Base-by-base conservation (phyloP, 1,284 basidiomycete genomes). In the Trametes sp. region DNA sequence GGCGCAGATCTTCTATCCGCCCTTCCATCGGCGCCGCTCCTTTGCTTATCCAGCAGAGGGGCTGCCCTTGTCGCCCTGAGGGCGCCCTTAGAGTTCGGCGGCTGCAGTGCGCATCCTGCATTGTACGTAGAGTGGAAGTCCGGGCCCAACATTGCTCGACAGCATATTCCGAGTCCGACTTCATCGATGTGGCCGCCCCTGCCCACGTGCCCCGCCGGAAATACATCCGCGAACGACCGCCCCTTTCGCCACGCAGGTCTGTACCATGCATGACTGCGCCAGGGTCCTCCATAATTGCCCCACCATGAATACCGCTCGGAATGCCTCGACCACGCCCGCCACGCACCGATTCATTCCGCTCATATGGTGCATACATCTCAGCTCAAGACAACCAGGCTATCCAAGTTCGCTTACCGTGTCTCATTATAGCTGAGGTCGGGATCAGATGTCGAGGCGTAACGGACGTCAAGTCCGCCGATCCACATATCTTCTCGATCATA, bases 1-100 rank as follows among this genome's bases (percentile, higher is more conserved):
- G 58, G 45, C 42, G 52, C 9, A 31, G 55, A 56, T 52, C 52
- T 61, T 66, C 64, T 59, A 61, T 63, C 58, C 64, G 56, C 38
- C 61, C 26, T 63, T 63, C 65, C 49, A 66, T 63, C 65, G 53
- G 51, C 58, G 48, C 58, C 52, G 53, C 64, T n/a, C 36, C 24
- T 42, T 50, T 38, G 31, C 61, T 59, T 59, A 60, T 59, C 57
- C 64, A 44, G 51, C 54, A 57, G 21, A 45, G 24, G n/a, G 38
- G 38, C 13, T 57, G 33, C 26, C 57, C 38, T 24, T 46, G n/a
- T 14, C 21, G 31, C 51, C 44, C 51, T 29, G 26, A 28, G 13
- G 45, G n/a, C 35, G 33, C 24, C 36, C 21, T 46, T 53, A 58
- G 9, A 19, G 35, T 49, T 54, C 35, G n/a, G 35, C 58, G 36